Evolutionary conservation across 495 filamentous ascomycete species (phyloP).

Genomic region (Xylaria palmicola): DNA sequence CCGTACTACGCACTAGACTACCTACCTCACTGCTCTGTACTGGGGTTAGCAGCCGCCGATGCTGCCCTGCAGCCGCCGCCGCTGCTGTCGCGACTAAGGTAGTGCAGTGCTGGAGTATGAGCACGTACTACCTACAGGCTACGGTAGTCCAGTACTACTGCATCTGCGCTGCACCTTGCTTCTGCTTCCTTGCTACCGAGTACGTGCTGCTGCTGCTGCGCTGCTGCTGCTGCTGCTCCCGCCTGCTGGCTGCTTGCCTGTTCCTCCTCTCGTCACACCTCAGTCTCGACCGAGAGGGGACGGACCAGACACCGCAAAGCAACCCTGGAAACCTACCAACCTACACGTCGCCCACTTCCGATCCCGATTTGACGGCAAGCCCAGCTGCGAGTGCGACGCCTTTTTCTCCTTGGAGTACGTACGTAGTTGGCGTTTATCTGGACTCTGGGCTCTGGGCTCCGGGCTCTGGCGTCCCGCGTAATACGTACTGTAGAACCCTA

Average conservation of each 20-base stretch:
- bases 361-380: background rate
- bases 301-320: slow-evolving; percentile 8
- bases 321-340: background rate
- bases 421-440: too few species aligned
- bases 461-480: background rate
- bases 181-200: background rate
- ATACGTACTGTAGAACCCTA: slow-evolving; percentile 7
- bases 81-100: background rate
- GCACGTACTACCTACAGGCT: background rate
- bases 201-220: background rate
- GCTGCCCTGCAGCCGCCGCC: too few species aligned
- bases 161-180: background rate
- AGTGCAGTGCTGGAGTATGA: background rate
- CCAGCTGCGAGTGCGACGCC: too few species aligned
- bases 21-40: background rate
- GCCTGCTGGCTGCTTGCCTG: background rate
- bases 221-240: background rate
- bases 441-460: too few species aligned
- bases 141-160: background rate
- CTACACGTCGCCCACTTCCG: slow-evolving; percentile 12
- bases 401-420: background rate
- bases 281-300: slow-evolving; percentile 18
- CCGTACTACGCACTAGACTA: too few species aligned
- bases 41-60: slow-evolving; percentile 12
- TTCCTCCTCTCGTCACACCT: slow-evolving; percentile 15